These are phyloP conservation scores for Dryas drummondii DNA, from an alignment of 306 rosid genomes.

Conservation along the genomic window DNA sequence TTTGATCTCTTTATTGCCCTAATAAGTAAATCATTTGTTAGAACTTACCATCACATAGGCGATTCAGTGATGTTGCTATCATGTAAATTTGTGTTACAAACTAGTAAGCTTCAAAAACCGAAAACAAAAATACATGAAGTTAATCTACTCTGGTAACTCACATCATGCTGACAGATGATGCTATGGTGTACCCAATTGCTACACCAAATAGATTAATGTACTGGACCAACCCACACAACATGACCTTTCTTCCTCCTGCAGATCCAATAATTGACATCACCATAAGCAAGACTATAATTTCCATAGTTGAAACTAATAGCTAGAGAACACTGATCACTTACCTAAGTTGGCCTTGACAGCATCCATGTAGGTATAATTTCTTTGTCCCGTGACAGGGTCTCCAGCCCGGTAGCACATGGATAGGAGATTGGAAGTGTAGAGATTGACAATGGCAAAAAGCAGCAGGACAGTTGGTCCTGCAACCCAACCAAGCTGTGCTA, in stretches of 20 bases:
- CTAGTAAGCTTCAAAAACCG: background rate
- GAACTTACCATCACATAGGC: no score
- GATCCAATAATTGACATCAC: slow-evolving; percentile 11
- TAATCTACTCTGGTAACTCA: slow-evolving; percentile 33
- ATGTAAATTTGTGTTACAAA: background rate
- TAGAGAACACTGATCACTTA: slow-evolving; percentile 8
- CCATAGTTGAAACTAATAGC: background rate
- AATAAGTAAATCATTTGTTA: background rate
- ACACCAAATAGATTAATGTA: slow-evolving; percentile 65
- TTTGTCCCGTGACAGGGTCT: slow-evolving; percentile 53
- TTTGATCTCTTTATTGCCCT: slow-evolving; percentile 79
- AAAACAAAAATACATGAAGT: background rate
- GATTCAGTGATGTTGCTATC: no score
- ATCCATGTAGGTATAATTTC: slow-evolving; percentile 80
- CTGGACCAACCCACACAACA: slow-evolving; percentile 62
- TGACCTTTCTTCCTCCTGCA: slow-evolving; percentile 64
- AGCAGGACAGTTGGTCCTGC: slow-evolving; percentile 57
- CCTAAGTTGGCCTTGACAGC: slow-evolving; percentile 74
- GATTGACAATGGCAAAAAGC: slow-evolving; percentile 62
- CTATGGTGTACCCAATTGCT: slow-evolving; percentile 72
- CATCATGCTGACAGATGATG: slow-evolving; percentile 89
- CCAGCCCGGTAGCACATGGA: slow-evolving; percentile 56
- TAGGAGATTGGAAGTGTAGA: slow-evolving; percentile 59
- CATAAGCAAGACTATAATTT: background rate
- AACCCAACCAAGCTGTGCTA: slow-evolving; percentile 80